Evolutionary conservation across 2,329 filamentous ascomycete genomes (phyloP).

Genomic region (Ceratocystiopsis brevicomis): DNA sequence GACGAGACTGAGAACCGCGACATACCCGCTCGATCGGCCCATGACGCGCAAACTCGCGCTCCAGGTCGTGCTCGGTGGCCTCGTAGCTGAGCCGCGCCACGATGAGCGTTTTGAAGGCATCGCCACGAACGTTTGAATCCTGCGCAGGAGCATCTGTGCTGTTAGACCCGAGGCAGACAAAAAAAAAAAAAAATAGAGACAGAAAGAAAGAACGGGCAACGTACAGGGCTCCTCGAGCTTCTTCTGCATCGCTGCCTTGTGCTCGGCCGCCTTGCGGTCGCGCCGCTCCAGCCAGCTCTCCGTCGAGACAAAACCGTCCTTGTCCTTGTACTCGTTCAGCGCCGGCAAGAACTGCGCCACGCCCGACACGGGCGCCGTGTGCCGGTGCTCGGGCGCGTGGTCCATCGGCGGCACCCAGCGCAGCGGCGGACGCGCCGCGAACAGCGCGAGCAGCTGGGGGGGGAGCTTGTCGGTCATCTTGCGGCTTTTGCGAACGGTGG

Average conservation of each 20-base stretch:
- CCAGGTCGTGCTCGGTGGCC: constrained; percentile 71
- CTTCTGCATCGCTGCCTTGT: constrained; percentile 47
- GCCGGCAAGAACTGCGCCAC: constrained; percentile 57
- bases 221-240: constrained; percentile 46
- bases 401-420: constrained; percentile 76
- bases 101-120: constrained; percentile 89
- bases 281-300: constrained; percentile 86
- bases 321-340: constrained; percentile 59
- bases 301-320: constrained; percentile 58
- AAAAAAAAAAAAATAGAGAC: neutral
- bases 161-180: constrained; percentile 7
- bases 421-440: constrained; percentile 80
- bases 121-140: constrained; percentile 76
- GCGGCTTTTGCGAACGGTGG: neutral
- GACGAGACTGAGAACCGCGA: neutral
- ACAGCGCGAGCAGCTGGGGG: constrained; percentile 78
- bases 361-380: constrained; percentile 53
- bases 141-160: constrained; percentile 56
- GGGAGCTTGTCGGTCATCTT: constrained; percentile 92
- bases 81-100: constrained; percentile 82
- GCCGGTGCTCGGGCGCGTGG: constrained; percentile 63
- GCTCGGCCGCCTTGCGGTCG: constrained; percentile 69
- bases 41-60: constrained; percentile 83
- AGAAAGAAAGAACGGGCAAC: constrained; percentile 10
- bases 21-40: constrained; percentile 82